Base-by-base conservation (phyloP, 495 filamentous ascomycete species). In the Daldinia childiae region DNA sequence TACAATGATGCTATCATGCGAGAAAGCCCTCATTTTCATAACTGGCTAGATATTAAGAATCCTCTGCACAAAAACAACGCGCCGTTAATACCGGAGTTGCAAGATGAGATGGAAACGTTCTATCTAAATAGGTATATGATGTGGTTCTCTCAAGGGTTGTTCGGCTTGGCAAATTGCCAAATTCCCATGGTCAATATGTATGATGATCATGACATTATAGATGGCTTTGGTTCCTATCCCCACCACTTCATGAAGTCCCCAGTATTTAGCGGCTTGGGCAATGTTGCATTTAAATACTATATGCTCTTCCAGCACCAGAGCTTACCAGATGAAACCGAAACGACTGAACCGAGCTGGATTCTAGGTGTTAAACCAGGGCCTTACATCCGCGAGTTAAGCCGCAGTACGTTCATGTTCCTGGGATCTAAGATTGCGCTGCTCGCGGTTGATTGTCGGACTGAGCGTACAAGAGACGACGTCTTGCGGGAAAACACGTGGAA, bases 141-240 rank as follows among this genome's bases (percentile, higher is more conserved):
- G 82, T 98, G 95, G 94, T 99, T 97, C 79, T 97, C 93, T 2
- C 94, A 97, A 76, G 95, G 96, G 2, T 84, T 97, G 32, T 99
- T 97, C 77, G 91, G 91, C 26, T 88, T 98, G 78, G 95, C 94
- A 1, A 95, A 91, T 71, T 90, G 92, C 7, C 95, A 98, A 76
- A 98, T 99, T 56, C 95, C 95, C 48, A 98, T 97, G 95, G 85
- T 99, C 72, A 99, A 99, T 78, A 92, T 99, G 69, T 98, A 91
- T 84, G 95, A 98, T 79, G 95, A 98, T 74, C 95, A 98, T 80
- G 95, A 99, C 70, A 97, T 98, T 73, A 95, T 99, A 68, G 95
- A 99, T 79, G 96, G 95, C 1, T 99, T 88, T 78, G 96, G 96
- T 6, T 97, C 93, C 0, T 99, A 99, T 75, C 89, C 94, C 1